These are phyloP conservation scores for Daldinia sp. DNA, from an alignment of 2,329 filamentous ascomycete genomes.

Conservation along the genomic window DNA sequence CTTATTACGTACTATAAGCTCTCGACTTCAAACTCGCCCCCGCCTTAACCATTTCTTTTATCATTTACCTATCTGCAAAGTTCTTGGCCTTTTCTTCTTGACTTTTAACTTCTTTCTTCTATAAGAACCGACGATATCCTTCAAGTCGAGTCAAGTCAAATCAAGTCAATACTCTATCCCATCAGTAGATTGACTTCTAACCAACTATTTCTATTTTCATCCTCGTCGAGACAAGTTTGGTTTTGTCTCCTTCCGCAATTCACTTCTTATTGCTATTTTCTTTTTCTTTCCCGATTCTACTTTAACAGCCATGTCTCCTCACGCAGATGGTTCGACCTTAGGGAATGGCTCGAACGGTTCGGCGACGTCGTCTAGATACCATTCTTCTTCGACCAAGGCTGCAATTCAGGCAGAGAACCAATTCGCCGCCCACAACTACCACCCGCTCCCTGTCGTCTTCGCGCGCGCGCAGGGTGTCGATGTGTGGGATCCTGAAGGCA, in stretches of 20 bases:
- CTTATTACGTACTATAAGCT: constrained; percentile 51
- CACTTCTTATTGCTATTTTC: constrained; percentile 9
- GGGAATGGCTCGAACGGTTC: constrained; percentile 51
- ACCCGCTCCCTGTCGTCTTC: constrained; percentile 95
- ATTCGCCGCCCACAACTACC: constrained; percentile 98
- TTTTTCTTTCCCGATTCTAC: constrained; percentile 16
- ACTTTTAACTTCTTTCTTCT: constrained; percentile 42
- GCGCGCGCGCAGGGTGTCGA: constrained; percentile 84
- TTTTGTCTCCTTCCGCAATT: background rate
- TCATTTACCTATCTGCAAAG: constrained; percentile 23
- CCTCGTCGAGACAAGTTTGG: background rate
- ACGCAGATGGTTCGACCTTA: constrained; percentile 61
- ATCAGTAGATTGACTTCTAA: constrained; percentile 27
- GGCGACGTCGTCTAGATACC: constrained; percentile 63
- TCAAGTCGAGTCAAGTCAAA: background rate
- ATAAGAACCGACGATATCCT: constrained; percentile 8
- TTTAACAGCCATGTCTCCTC: constrained; percentile 65
- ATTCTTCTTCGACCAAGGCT: constrained; percentile 80
- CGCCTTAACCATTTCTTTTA: constrained; percentile 44
- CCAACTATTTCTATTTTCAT: background rate
- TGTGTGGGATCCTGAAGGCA: constrained; percentile 97
- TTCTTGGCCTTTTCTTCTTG: constrained; percentile 25
- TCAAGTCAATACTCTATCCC: constrained; percentile 5
- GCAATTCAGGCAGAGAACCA: constrained; percentile 86
- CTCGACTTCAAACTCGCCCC: constrained; percentile 44